Conservation (phyloP, 768 basidiomycete genomes). For the Auricularia sp. region DNA sequence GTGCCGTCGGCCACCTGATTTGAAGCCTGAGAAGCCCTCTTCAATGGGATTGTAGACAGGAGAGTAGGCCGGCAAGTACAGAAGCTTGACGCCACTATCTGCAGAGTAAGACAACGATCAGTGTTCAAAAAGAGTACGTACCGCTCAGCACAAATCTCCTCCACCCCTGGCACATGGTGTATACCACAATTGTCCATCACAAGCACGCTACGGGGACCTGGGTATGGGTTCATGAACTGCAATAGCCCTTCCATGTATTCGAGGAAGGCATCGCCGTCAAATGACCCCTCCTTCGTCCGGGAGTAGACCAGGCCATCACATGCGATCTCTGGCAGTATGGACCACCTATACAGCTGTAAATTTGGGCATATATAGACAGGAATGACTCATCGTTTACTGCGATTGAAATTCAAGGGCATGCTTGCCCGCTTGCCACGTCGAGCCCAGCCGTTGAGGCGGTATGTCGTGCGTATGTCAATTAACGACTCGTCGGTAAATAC, state of each 20-base stretch:
- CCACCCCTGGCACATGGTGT: conserved; percentile 11
- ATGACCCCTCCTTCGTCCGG: conserved; percentile 14
- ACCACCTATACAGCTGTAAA: conserved; percentile 9
- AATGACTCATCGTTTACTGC: not conserved
- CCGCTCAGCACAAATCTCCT: conserved; percentile 9
- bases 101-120: not conserved
- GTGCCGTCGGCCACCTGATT: conserved; percentile 8
- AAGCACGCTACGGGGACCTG: conserved; percentile 14
- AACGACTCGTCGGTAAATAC: not conserved
- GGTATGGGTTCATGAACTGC: conserved; percentile 11
- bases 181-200: conserved; percentile 18
- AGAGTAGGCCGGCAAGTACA: conserved; percentile 25
- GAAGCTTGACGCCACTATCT: not conserved
- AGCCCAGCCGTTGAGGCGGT: not conserved
- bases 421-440: not conserved
- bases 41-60: conserved; percentile 29
- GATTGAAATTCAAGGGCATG: not conserved
- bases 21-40: conserved; percentile 23
- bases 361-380: not conserved
- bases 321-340: conserved; percentile 14
- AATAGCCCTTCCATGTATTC: conserved; percentile 10
- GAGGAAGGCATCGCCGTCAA: conserved; percentile 16
- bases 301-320: conserved; percentile 13
- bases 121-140: not conserved
- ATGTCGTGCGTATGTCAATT: not conserved